phyloP scores from a whole-genome alignment of 345 rosid genomes.

The Kernera saxatilis region DNA sequence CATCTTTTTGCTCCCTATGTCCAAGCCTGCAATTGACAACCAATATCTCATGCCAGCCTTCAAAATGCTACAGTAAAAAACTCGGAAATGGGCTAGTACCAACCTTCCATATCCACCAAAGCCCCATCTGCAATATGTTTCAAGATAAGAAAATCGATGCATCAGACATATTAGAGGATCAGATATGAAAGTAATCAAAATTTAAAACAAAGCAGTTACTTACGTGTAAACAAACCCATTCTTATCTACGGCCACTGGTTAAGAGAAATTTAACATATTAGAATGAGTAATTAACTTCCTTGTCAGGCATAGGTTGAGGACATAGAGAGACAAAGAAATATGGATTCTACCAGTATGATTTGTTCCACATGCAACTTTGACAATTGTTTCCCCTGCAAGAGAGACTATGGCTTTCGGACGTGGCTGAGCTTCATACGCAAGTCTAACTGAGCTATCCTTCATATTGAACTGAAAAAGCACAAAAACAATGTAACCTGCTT shows the following conservation, averaged over 20 bases:
- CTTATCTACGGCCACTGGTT: conserved; percentile 83
- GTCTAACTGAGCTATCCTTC: conserved; percentile 86
- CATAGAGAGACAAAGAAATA: neutral
- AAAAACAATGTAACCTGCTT: neutral
- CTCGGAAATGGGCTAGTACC: conserved; percentile 22
- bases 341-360: conserved; percentile 79
- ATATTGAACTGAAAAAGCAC: conserved; percentile 60
- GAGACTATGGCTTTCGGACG: conserved; percentile 77
- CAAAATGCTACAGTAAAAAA: neutral
- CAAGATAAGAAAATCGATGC: conserved; percentile 7
- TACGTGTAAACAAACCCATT: conserved; percentile 95
- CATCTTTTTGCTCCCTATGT: conserved; percentile 98
- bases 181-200: neutral
- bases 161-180: neutral
- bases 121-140: conserved; percentile 73
- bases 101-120: conserved; percentile 99
- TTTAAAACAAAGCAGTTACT: conserved; percentile 26
- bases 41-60: conserved; percentile 14
- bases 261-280: conserved; percentile 16
- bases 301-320: neutral
- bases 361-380: conserved; percentile 92
- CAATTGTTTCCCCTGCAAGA: conserved; percentile 73
- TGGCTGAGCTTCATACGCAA: conserved; percentile 94
- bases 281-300: neutral
- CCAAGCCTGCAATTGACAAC: conserved; percentile 63